Percentiles rank a stretch among this genome's conserved stretches.
Conservation (phyloP, 352 stramenopile species). For the Phytophthora multivora region DNA sequence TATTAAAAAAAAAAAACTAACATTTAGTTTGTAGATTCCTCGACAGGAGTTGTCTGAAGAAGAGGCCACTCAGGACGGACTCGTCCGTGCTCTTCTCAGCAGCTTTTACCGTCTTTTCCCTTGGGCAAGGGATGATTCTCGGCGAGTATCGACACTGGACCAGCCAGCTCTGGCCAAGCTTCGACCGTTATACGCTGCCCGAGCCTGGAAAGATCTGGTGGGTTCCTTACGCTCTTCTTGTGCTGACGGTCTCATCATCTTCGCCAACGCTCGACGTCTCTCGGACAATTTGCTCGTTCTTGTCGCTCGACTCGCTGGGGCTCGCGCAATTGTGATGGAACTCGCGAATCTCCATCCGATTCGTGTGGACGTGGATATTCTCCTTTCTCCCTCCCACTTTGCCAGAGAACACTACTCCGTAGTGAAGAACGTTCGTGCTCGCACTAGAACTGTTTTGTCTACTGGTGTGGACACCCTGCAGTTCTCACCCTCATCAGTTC, state of each 20-base stretch:
- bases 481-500: constrained; percentile 35
- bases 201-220: constrained; percentile 35
- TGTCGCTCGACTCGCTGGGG: constrained; percentile 40
- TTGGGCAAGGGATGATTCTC: constrained; percentile 11
- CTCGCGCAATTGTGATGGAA: constrained; percentile 52
- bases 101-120: constrained; percentile 37
- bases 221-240: constrained; percentile 35
- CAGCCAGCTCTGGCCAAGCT: constrained; percentile 21
- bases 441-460: constrained; percentile 37
- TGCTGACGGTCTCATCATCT: constrained; percentile 44
- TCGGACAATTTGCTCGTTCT: constrained; percentile 42
- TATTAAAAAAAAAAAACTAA: constrained; percentile 5
- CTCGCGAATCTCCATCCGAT: constrained; percentile 53
- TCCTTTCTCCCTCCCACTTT: constrained; percentile 64
- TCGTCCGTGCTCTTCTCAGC: constrained; percentile 12
- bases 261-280: constrained; percentile 45
- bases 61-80: constrained; percentile 3
- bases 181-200: constrained; percentile 27
- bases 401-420: constrained; percentile 52
- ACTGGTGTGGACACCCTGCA: constrained; percentile 44
- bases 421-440: constrained; percentile 21
- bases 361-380: constrained; percentile 41
- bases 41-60: constrained; percentile 12
- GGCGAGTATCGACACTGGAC: constrained; percentile 16
- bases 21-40: constrained; percentile 9